Evolutionary conservation across 2,329 filamentous ascomycete species (phyloP), one percentile per base, ranked within the genome.

Genomic region (Chaetomium olivaceum): DNA sequence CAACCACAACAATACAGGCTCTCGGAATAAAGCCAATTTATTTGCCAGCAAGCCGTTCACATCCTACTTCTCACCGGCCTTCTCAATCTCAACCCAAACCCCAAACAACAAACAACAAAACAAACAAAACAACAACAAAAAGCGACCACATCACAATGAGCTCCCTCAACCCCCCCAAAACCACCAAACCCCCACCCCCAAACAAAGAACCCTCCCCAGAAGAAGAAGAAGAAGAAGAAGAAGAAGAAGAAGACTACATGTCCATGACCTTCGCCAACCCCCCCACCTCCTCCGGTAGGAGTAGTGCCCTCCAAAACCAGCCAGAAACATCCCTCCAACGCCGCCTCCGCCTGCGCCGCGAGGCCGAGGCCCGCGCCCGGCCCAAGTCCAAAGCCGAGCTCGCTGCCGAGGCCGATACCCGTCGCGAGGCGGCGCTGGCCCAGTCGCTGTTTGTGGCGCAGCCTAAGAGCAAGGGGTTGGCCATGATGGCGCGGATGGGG

Each of bases 401-500:
- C 50, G 91, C 88, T n/a, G 88, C 87, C 58, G 88, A 92, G 70
- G 92, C 90, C 72, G 86, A 85, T 9, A 84, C 83, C 51, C 87
- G 87, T 19, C 89, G 92, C 61, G 91, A 97, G 76, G 86, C 84
- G 46, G 92, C 91, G 0, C 85, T 97, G 29, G 84, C 88, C 4
- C 91, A 80, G n/a, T 91, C 90, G 5, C 82, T 95, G 58, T 81
- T 97, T 7, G 85, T 88, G 23, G 29, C 76, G 79, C 48, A 33
- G 51, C 46, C 58, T 51, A 85, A 84, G 72, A 96, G 89, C 80
- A 98, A 97, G 75, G 95, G 94, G 1, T 87, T 96, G 68, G 88
- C 91, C 70, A 97, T 99, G 92, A 97, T 99, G 93, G 90, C 92
- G 25, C 94, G 92, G 77, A 91, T 99, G 83, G 95, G 95, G 0